A percentile compares a stretch with the other conserved stretches of the same genome.
Evolutionary conservation across 805 yeast genomes (phyloP).

Genomic region (Cyberlindnera mycetangii): DNA sequence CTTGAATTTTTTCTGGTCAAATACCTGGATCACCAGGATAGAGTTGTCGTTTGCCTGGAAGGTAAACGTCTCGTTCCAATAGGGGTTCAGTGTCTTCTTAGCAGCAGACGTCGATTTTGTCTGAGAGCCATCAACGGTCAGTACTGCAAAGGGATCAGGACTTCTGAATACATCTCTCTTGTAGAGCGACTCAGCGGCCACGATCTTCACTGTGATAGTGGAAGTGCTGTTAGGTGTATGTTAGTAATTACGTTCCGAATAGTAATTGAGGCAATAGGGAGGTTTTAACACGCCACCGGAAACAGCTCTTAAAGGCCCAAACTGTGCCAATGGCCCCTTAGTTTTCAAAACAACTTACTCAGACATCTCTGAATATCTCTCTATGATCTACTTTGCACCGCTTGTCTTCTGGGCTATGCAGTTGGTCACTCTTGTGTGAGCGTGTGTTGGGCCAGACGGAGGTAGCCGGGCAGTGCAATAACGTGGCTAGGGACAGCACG

Average conservation of each 20-base stretch:
- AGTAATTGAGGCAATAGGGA: too few species aligned
- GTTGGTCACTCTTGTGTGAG: too few species aligned
- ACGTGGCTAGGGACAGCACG: constrained; percentile 5
- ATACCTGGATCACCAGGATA: constrained; percentile 87
- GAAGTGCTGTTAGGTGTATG: constrained; percentile 17
- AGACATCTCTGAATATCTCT: constrained; percentile 1
- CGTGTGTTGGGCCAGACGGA: not conserved
- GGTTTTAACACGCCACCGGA: not conserved
- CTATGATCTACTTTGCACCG: not conserved
- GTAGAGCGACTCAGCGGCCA: constrained; percentile 94
- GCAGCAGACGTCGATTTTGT: constrained; percentile 94
- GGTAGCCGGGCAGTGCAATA: constrained; percentile 9
- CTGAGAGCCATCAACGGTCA: constrained; percentile 96
- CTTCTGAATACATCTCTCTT: constrained; percentile 93
- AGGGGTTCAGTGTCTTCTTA: constrained; percentile 91
- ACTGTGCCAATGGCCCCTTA: too few species aligned
- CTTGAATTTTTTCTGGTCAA: constrained; percentile 95
- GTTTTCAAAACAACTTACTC: constrained; percentile 9
- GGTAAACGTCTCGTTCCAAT: constrained; percentile 92
- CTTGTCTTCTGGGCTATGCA: too few species aligned
- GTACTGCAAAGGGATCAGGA: constrained; percentile 97
- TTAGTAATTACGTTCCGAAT: too few species aligned
- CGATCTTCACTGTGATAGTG: constrained; percentile 55
- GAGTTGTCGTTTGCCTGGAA: constrained; percentile 78
- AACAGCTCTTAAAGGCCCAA: too few species aligned